A percentile compares a stretch with the other conserved stretches of the same genome.
These are phyloP conservation scores for Penicillium sp. DNA, from an alignment of 2,329 filamentous ascomycete genomes.

Conservation along the genomic window DNA sequence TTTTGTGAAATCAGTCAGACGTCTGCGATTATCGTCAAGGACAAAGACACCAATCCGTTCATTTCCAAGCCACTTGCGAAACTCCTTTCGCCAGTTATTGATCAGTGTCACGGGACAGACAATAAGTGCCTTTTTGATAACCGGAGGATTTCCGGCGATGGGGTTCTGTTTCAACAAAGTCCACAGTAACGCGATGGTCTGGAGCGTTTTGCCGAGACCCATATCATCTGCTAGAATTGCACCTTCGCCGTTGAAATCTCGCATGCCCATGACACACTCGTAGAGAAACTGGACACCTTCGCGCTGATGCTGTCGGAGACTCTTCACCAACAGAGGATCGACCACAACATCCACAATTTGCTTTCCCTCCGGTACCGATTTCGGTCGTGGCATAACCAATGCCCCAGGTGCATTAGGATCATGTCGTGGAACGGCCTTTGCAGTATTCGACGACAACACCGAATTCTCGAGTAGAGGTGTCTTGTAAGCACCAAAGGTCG, in stretches of 20 bases:
- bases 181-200: constrained; percentile 67
- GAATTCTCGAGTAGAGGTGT: constrained; percentile 55
- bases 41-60: constrained; percentile 66
- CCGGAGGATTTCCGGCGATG: constrained; percentile 53
- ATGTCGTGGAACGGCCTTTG: constrained; percentile 58
- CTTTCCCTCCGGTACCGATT: constrained; percentile 54
- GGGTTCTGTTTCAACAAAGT: constrained; percentile 68
- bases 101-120: constrained; percentile 69
- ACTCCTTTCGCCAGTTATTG: constrained; percentile 68
- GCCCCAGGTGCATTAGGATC: constrained; percentile 57
- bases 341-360: constrained; percentile 67
- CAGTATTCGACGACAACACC: constrained; percentile 43
- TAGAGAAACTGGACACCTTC: constrained; percentile 67
- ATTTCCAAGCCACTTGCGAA: constrained; percentile 67
- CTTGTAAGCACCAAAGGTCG: constrained; percentile 53
- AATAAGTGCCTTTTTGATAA: constrained; percentile 66
- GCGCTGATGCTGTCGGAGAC: constrained; percentile 62
- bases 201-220: constrained; percentile 68
- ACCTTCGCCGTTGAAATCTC: constrained; percentile 60
- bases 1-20: constrained; percentile 63
- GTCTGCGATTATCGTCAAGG: constrained; percentile 55
- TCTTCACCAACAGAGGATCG: constrained; percentile 59
- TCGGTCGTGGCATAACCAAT: constrained; percentile 62
- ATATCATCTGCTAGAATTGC: constrained; percentile 71
- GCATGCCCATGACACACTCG: constrained; percentile 70